Evolutionary conservation across 1,139 yeast species (phyloP).

Genomic region (Candida dubliniensis): DNA sequence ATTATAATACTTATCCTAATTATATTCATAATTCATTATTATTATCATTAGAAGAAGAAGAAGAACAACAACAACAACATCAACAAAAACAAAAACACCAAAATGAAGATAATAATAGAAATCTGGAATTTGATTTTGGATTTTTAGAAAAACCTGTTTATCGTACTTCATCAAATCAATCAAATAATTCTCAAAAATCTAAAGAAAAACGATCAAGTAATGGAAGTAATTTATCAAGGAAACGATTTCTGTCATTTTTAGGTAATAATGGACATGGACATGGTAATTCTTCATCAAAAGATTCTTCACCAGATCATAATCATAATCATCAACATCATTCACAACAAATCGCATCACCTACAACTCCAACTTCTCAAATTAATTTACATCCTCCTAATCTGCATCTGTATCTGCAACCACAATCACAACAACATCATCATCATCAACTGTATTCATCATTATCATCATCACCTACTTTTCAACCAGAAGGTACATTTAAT

Average conservation of each 20-base stretch:
- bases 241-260: constrained; percentile 28
- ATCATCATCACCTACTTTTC: constrained; percentile 3
- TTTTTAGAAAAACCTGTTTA: constrained; percentile 16
- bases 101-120: neutral
- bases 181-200: constrained; percentile 14
- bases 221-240: constrained; percentile 20
- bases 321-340: constrained; percentile 3
- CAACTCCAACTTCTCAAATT: constrained; percentile 3
- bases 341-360: constrained; percentile 1
- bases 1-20: neutral
- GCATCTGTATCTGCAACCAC: constrained; percentile 1
- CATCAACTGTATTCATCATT: neutral
- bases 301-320: neutral
- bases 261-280: constrained; percentile 12
- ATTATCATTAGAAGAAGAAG: constrained; percentile 1
- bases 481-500: constrained; percentile 25
- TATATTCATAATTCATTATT: too few species aligned
- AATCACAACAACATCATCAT: neutral
- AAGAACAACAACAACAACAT: constrained; percentile 1
- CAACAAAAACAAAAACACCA: constrained; percentile 10
- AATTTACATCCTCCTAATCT: constrained; percentile 5
- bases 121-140: constrained; percentile 10
- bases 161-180: constrained; percentile 23
- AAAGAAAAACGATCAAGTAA: constrained; percentile 11
- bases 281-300: constrained; percentile 6